Percentiles rank a stretch among this genome's conserved stretches.
These are phyloP conservation scores for Lachancea thermotolerans DNA, from an alignment of 805 yeast species.

Conservation along the genomic window DNA sequence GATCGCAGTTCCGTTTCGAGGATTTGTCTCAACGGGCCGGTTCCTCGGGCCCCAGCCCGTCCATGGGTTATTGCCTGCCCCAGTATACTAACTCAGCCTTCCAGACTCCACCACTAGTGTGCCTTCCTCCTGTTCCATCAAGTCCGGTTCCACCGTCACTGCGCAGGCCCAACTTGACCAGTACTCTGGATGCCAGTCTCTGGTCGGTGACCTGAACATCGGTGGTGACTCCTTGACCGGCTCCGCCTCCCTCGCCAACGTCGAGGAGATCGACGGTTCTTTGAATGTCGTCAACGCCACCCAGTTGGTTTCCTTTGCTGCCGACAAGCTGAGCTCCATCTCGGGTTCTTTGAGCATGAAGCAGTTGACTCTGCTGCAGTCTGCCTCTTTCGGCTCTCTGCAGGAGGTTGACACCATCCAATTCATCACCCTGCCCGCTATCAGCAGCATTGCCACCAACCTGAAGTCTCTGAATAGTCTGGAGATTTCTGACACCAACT, in stretches of 20 bases:
- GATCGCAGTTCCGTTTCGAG: background rate
- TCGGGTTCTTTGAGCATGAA: constrained; percentile 61
- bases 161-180: constrained; percentile 72
- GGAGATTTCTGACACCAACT: constrained; percentile 65
- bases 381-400: constrained; percentile 70
- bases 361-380: constrained; percentile 56
- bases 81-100: background rate
- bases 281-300: constrained; percentile 62
- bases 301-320: constrained; percentile 55
- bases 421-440: constrained; percentile 83
- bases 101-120: constrained; percentile 42
- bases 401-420: constrained; percentile 74
- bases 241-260: constrained; percentile 63
- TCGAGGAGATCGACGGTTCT: constrained; percentile 72
- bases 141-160: constrained; percentile 60
- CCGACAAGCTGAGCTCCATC: constrained; percentile 71
- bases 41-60: too few species aligned
- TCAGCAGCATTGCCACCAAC: constrained; percentile 59
- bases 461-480: constrained; percentile 68
- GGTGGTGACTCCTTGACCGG: constrained; percentile 48
- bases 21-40: background rate
- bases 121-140: constrained; percentile 61
- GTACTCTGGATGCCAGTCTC: constrained; percentile 65
- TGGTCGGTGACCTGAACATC: constrained; percentile 73
- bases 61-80: too few species aligned